Conservation (phyloP, 2,329 filamentous ascomycete genomes). For the Trichoderma sp. region DNA sequence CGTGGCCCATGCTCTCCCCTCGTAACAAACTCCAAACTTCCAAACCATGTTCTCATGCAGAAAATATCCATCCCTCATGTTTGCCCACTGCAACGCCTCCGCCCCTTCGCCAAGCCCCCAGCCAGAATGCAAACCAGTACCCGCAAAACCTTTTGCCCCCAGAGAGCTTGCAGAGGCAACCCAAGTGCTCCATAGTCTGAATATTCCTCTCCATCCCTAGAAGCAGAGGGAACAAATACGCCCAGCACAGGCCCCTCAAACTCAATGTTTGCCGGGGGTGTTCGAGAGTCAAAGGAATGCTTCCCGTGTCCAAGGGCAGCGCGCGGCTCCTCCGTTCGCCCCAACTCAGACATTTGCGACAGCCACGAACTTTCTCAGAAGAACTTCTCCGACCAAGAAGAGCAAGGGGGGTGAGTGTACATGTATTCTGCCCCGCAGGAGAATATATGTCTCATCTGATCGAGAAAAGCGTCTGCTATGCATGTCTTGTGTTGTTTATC, state of each 20-base stretch:
- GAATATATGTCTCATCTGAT: conserved; percentile 1
- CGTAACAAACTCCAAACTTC: neutral
- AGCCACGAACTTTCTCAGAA: neutral
- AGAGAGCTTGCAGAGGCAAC: neutral
- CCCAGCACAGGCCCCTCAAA: neutral
- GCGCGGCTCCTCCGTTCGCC: neutral
- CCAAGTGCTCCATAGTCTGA: too few species aligned
- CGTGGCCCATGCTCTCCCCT: neutral
- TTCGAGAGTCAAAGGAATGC: conserved; percentile 17
- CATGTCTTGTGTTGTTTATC: neutral
- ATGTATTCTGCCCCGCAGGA: neutral
- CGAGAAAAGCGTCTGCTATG: conserved; percentile 2
- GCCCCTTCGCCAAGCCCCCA: neutral
- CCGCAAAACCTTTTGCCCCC: neutral
- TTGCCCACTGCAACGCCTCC: neutral
- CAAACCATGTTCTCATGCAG: neutral
- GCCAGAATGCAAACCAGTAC: conserved; percentile 15
- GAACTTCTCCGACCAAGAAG: neutral
- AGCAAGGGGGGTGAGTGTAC: neutral
- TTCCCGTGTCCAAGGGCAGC: conserved; percentile 22
- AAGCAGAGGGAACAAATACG: neutral
- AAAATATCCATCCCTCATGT: neutral
- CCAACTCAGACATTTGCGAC: conserved; percentile 17
- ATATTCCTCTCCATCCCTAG: neutral
- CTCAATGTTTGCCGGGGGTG: neutral